Evolutionary conservation across 345 rosid species (phyloP).

Genomic region (Corchorus capsularis): DNA sequence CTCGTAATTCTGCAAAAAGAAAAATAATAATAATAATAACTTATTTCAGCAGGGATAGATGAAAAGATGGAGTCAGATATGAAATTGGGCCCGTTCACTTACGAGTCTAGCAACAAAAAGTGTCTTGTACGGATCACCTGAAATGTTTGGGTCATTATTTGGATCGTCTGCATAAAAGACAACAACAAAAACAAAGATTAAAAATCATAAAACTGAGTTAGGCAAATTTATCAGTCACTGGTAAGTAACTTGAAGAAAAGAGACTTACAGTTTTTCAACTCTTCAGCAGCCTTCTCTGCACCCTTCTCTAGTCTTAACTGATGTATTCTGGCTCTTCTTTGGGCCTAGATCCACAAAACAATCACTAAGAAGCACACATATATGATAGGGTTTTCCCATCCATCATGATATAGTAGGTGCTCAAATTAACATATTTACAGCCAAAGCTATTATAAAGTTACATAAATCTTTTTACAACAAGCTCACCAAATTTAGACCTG

Average conservation of each 20-base stretch:
- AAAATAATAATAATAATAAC: constrained; percentile 17
- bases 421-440: not conserved
- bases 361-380: not conserved
- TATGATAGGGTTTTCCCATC: not conserved
- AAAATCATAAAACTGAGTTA: constrained; percentile 9
- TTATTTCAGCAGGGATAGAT: constrained; percentile 15
- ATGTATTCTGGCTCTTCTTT: constrained; percentile 85
- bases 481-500: not conserved
- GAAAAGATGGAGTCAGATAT: constrained; percentile 19
- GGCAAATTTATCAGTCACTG: constrained; percentile 2
- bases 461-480: not conserved
- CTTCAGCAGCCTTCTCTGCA: constrained; percentile 81
- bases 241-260: constrained; percentile 21
- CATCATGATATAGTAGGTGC: not conserved
- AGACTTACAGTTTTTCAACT: constrained; percentile 61
- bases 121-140: constrained; percentile 99
- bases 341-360: constrained; percentile 40
- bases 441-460: not conserved
- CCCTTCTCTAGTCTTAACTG: constrained; percentile 78
- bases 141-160: constrained; percentile 62
- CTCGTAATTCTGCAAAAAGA: constrained; percentile 80
- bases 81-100: constrained; percentile 30
- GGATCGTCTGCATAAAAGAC: constrained; percentile 75
- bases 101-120: constrained; percentile 94
- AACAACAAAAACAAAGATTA: constrained; percentile 13